phyloP scores from a whole-genome alignment of 2,329 filamentous ascomycete genomes.

The Lasiodiplodia hormozganensis region DNA sequence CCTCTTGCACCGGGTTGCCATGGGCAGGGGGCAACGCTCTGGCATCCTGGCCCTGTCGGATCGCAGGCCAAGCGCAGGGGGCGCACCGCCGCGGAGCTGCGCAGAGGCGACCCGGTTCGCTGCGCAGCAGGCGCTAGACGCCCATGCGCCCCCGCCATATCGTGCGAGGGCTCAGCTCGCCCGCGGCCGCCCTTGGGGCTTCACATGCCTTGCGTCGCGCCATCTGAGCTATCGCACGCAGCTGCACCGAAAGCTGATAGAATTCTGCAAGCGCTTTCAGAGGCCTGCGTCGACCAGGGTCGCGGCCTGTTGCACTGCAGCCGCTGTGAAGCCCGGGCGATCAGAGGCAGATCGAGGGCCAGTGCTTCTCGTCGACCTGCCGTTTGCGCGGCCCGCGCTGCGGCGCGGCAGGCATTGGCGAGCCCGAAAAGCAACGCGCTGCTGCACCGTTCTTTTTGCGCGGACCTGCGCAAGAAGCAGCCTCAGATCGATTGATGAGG shows the following conservation, averaged over 20 bases:
- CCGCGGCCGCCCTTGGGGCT: not conserved
- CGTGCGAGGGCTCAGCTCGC: not conserved
- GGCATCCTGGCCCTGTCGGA: slow-evolving; percentile 14
- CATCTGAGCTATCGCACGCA: slow-evolving; percentile 23
- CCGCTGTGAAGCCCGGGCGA: slow-evolving; percentile 26
- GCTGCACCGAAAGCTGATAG: slow-evolving; percentile 24
- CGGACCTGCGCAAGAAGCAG: slow-evolving; percentile 4
- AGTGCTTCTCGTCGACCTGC: slow-evolving; percentile 21
- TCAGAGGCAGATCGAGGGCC: slow-evolving; percentile 21
- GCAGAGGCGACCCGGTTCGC: slow-evolving; percentile 10
- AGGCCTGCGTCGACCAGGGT: slow-evolving; percentile 19
- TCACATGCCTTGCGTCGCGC: slow-evolving; percentile 22
- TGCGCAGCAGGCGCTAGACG: slow-evolving; percentile 9
- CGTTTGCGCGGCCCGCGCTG: slow-evolving; percentile 8
- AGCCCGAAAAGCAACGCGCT: slow-evolving; percentile 12
- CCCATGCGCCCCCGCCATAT: slow-evolving; percentile 13
- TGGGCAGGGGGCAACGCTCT: slow-evolving; percentile 24
- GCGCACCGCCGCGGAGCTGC: not conserved
- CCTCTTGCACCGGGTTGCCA: slow-evolving; percentile 25
- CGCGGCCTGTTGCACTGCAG: slow-evolving; percentile 22
- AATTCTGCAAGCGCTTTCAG: slow-evolving; percentile 27
- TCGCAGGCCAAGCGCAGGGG: slow-evolving; percentile 13
- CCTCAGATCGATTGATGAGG: slow-evolving; percentile 14
- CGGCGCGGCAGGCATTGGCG: slow-evolving; percentile 18
- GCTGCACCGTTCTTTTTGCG: slow-evolving; percentile 16